These are phyloP conservation scores for Fusarium chuoi DNA, from an alignment of 2,329 filamentous ascomycete genomes.

Conservation along the genomic window DNA sequence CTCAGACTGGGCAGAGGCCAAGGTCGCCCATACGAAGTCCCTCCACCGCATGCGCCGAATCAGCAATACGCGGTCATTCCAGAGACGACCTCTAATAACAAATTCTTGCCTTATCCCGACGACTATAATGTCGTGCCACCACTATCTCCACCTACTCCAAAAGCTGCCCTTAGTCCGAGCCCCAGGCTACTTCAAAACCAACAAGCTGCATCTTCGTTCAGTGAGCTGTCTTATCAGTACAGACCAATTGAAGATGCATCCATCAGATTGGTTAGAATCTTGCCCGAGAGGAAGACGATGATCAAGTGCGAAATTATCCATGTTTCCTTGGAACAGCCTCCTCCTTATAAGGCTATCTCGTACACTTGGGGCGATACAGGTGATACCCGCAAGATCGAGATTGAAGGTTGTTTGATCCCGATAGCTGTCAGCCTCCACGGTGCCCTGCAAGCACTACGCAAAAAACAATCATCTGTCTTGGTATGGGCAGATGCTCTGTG, in stretches of 20 bases:
- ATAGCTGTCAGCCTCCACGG: conserved; percentile 16
- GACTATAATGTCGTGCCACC: not conserved
- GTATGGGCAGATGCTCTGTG: conserved; percentile 26
- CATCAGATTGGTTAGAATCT: conserved; percentile 21
- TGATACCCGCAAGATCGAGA: conserved; percentile 11
- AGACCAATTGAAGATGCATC: conserved; percentile 7
- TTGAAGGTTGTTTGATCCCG: not conserved
- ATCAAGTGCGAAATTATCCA: conserved; percentile 23
- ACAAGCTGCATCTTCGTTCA: not conserved
- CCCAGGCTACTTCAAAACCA: not conserved
- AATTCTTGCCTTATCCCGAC: not conserved
- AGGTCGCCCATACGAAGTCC: not conserved
- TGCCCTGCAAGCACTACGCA: not conserved
- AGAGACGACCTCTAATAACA: not conserved
- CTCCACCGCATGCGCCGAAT: not conserved
- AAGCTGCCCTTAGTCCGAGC: not conserved
- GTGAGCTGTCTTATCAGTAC: conserved; percentile 2
- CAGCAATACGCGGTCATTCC: not conserved
- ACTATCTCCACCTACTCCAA: not conserved
- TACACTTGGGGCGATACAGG: conserved; percentile 26
- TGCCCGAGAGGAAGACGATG: conserved; percentile 1
- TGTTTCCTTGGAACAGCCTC: not conserved
- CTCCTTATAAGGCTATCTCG: conserved; percentile 14
- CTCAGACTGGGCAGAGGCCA: not conserved
- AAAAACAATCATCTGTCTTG: not conserved